Percentiles rank a stretch among this genome's conserved stretches.
Evolutionary conservation across 495 filamentous ascomycete species (phyloP).

Genomic region (Daldinia childiae): DNA sequence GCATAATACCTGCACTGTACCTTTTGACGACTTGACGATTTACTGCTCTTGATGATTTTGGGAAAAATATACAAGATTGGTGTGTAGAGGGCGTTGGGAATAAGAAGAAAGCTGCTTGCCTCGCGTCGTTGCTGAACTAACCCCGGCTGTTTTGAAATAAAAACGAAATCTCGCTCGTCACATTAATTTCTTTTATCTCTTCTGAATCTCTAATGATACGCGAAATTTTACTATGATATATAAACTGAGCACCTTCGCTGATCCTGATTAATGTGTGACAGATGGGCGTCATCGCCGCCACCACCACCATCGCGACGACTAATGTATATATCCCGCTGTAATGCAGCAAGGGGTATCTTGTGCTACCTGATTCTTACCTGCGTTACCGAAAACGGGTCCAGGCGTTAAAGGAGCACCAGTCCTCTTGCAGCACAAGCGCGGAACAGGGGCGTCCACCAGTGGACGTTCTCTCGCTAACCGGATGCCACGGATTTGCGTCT

Average conservation of each 20-base stretch:
- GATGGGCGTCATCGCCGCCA: slow-evolving; percentile 49
- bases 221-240: slow-evolving; percentile 32
- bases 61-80: slow-evolving; percentile 19
- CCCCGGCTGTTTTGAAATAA: slow-evolving; percentile 40
- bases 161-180: slow-evolving; percentile 30
- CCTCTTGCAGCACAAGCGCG: slow-evolving; percentile 25
- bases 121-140: slow-evolving; percentile 20
- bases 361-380: slow-evolving; percentile 11
- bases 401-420: slow-evolving; percentile 12
- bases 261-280: slow-evolving; percentile 47
- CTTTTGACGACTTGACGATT: slow-evolving; percentile 36
- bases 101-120: slow-evolving; percentile 20
- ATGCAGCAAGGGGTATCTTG: slow-evolving; percentile 11
- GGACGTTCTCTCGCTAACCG: slow-evolving; percentile 9
- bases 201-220: slow-evolving; percentile 35
- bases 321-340: slow-evolving; percentile 24
- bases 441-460: slow-evolving; percentile 10
- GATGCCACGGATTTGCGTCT: slow-evolving; percentile 10
- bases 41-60: slow-evolving; percentile 16
- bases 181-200: slow-evolving; percentile 20
- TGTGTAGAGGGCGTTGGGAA: slow-evolving; percentile 18
- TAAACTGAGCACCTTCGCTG: slow-evolving; percentile 40
- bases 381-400: slow-evolving; percentile 27
- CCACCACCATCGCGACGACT: slow-evolving; percentile 35
- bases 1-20: slow-evolving; percentile 26